Percentiles rank a stretch among this genome's conserved stretches.
These are phyloP conservation scores for Capronia epimyces DNA, from an alignment of 2,329 filamentous ascomycete genomes.

Conservation along the genomic window DNA sequence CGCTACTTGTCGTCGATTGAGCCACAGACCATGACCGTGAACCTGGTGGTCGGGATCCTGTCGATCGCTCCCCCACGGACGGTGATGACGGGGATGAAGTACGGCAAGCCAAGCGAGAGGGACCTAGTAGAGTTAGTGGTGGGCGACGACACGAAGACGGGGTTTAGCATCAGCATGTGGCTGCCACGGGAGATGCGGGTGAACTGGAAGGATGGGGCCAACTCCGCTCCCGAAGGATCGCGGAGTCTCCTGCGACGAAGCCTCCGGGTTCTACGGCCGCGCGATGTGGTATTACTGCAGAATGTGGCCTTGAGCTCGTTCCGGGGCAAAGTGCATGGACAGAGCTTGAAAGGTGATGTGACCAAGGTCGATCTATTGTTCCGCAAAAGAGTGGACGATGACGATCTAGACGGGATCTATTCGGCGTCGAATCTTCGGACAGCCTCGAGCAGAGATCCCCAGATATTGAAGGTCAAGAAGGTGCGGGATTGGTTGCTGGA, in stretches of 20 bases:
- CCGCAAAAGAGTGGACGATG: conserved; percentile 49
- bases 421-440: conserved; percentile 46
- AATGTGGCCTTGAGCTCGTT: conserved; percentile 76
- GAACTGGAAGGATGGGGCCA: conserved; percentile 28
- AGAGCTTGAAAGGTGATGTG: conserved; percentile 67
- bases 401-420: conserved; percentile 55
- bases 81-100: conserved; percentile 58
- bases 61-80: conserved; percentile 62
- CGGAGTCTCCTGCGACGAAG: conserved; percentile 36
- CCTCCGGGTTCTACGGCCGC: conserved; percentile 52
- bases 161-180: conserved; percentile 84
- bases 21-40: conserved; percentile 76
- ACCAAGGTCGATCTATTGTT: conserved; percentile 66
- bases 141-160: conserved; percentile 76
- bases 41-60: conserved; percentile 74
- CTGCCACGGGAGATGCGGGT: conserved; percentile 39
- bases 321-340: conserved; percentile 71
- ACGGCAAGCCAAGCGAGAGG: conserved; percentile 44
- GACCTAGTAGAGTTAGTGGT: conserved; percentile 72
- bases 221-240: conserved; percentile 29
- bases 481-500: conserved; percentile 70
- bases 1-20: conserved; percentile 59
- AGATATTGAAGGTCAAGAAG: conserved; percentile 58
- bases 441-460: conserved; percentile 39
- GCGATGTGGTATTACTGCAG: conserved; percentile 72